Evolutionary conservation across 2,329 filamentous ascomycete species (phyloP), one percentile per base, ranked within the genome.

Genomic region (Ophiostoma sp.): DNA sequence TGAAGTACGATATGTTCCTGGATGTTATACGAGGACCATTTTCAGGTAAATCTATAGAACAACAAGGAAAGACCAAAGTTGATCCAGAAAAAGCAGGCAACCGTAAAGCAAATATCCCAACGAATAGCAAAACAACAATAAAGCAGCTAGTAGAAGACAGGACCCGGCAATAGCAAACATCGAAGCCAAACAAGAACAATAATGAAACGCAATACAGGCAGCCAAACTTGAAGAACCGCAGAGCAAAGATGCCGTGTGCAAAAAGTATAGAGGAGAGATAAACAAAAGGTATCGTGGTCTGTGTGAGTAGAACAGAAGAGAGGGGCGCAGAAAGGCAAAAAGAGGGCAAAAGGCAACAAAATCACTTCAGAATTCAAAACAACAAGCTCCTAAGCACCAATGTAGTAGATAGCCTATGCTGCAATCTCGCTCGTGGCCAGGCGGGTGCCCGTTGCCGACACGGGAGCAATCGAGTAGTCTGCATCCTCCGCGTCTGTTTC

Each of bases 241-340:
- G 54, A 62, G 62, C 57, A 68, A 62, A 68, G 4, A 35, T 35
- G 44, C 33, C 35, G 35, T 13, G 44, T 11, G 11, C 20, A 4
- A 66, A 39, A 52, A 31, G 65, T 31, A 48, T 62, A 31, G 13
- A 62, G 57, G 33, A 62, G 57, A 62, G 57, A 62, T 33, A 62
- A 62, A 7, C 44, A 71, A 62, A 70, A 44, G 67, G 57, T 60
- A 71, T 69, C 67, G 44, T 71, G 11, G 35, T 62, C 57, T 60
- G 64, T 13, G 41, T 31, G 15, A 33, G 57, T 33, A 17, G 57
- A 33, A 17, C 11, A 15, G 54, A 33, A 27, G 27, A 33, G 52
- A 68, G 27, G 17, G 2, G 20, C n/a, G 44, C 44, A 62, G 10
- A 7, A 7, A 33, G 2, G 39, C 23, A 57, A 66, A 52, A n/a